Evolutionary conservation across 305 asterid genomes (phyloP).

Genomic region (Ruellia speciosa): DNA sequence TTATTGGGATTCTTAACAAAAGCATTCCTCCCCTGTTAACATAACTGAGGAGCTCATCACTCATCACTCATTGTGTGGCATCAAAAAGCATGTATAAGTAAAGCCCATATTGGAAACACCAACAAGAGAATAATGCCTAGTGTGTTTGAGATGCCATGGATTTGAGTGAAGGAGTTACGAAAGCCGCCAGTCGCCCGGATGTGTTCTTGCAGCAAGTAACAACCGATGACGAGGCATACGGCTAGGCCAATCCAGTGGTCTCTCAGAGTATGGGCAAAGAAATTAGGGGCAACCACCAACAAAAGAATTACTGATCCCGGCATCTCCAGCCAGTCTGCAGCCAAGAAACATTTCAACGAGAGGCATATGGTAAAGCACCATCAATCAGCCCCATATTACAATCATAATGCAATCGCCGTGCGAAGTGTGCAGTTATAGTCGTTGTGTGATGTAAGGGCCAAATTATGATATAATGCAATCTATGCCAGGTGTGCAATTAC

Average conservation of each 20-base stretch:
- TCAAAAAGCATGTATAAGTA: constrained; percentile 41
- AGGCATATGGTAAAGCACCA: neutral
- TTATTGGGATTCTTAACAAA: no score
- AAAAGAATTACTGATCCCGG: constrained; percentile 81
- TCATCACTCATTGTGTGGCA: neutral
- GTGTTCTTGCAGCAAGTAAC: constrained; percentile 84
- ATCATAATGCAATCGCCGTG: no score
- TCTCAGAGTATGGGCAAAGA: constrained; percentile 49
- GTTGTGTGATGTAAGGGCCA: neutral
- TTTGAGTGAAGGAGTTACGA: constrained; percentile 71
- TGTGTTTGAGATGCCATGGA: constrained; percentile 81
- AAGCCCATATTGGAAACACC: constrained; percentile 69
- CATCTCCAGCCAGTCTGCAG: constrained; percentile 78
- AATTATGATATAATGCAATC: neutral
- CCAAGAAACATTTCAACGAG: neutral
- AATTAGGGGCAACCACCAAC: constrained; percentile 71
- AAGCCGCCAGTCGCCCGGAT: constrained; percentile 85
- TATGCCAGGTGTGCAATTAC: neutral
- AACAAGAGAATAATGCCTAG: constrained; percentile 65
- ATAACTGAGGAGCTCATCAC: no score
- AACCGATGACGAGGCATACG: constrained; percentile 58
- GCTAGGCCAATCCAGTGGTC: constrained; percentile 57
- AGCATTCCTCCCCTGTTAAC: no score
- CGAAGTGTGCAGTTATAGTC: no score
- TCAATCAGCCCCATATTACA: no score